Percentiles rank a stretch among this genome's conserved stretches.
These are phyloP conservation scores for Chrysoporthe austroafricana DNA, from an alignment of 2,329 filamentous ascomycete species.

Conservation along the genomic window DNA sequence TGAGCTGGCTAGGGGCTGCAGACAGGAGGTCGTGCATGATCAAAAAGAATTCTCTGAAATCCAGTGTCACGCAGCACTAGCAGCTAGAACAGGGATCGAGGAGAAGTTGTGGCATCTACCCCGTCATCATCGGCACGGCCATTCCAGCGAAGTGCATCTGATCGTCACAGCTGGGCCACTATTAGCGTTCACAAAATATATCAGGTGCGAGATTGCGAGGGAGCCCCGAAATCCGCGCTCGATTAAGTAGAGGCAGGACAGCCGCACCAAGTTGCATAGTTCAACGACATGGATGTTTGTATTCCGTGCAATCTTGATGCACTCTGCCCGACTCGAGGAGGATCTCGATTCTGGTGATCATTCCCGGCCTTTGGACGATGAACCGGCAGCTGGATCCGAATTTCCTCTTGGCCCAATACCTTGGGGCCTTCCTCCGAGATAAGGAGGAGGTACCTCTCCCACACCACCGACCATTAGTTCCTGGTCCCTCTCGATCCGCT, in stretches of 20 bases:
- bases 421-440: conserved; percentile 33
- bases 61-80: neutral
- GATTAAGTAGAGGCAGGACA: neutral
- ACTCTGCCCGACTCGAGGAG: neutral
- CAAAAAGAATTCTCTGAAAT: neutral
- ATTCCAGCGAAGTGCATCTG: too few species aligned
- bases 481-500: conserved; percentile 35
- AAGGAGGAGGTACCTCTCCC: conserved; percentile 38
- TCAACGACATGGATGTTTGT: neutral
- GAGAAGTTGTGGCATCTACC: neutral
- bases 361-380: conserved; percentile 11
- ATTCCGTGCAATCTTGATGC: neutral
- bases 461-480: conserved; percentile 39
- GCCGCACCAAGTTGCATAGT: neutral
- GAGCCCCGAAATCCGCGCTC: too few species aligned
- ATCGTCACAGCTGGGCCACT: neutral
- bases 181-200: too few species aligned
- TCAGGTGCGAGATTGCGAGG: too few species aligned
- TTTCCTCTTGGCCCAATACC: conserved; percentile 1
- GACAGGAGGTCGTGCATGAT: neutral
- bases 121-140: too few species aligned
- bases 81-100: neutral
- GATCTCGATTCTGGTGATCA: neutral
- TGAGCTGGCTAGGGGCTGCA: too few species aligned
- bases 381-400: neutral